Evolutionary conservation across 345 rosid species (phyloP).

Genomic region (Combretum micranthum): DNA sequence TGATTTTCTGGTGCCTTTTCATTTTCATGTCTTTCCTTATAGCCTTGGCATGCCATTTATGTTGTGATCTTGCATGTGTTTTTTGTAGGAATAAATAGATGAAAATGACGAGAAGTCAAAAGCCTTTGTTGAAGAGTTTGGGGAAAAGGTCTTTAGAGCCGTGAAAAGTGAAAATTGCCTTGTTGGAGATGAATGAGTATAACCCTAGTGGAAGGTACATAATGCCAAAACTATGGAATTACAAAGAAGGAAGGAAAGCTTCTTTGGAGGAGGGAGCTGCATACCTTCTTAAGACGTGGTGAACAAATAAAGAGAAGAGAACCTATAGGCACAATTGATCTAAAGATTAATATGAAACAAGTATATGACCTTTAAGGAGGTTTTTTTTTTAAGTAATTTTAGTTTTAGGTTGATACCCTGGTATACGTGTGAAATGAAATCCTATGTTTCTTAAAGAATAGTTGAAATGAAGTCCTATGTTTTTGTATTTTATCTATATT

Average conservation of each 20-base stretch:
- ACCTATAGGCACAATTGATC: constrained; percentile 8
- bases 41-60: neutral
- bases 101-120: constrained; percentile 32
- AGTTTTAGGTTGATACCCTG: no score
- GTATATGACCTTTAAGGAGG: no score
- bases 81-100: constrained; percentile 28
- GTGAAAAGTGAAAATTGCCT: constrained; percentile 28
- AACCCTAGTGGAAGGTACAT: constrained; percentile 42
- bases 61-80: neutral
- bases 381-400: no score
- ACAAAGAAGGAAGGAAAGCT: constrained; percentile 28
- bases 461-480: no score
- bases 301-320: constrained; percentile 14
- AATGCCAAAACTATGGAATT: constrained; percentile 33
- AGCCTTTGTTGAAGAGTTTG: constrained; percentile 26
- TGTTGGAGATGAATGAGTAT: constrained; percentile 31
- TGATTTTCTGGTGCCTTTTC: neutral
- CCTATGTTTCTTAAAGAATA: no score
- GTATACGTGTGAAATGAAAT: no score
- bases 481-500: no score
- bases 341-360: no score
- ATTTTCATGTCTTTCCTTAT: neutral
- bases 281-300: constrained; percentile 24
- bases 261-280: constrained; percentile 28
- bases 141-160: constrained; percentile 23